Evolutionary conservation across 805 yeast species (phyloP), one percentile per base, ranked within the genome.

Genomic region (Wickerhamiella slavikovae): DNA sequence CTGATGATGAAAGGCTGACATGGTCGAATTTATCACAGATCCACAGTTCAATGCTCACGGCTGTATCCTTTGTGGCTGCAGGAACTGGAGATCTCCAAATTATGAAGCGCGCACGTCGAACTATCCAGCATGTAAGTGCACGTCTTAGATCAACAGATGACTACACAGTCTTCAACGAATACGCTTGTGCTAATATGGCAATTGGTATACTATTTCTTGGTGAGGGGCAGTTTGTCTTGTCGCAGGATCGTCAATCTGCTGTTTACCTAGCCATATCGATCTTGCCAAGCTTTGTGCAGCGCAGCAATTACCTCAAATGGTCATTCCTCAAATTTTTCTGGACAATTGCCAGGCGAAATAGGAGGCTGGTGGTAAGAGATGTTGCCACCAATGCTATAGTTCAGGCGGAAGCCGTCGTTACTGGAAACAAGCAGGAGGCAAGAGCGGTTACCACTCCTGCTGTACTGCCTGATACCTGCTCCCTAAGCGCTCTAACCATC

Each of bases 21-120:
- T 51, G 57, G 25, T 63, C 77, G 7, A 63, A 74, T 1, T 51
- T 59, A 14, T 63, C 62, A 20, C 55, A 71, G 19, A 17, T 28
- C n/a, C 68, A 71, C 28, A 69, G 69, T 37, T 54, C 73, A 1
- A 39, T 80, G 10, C 62, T 72, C 1, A 48, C 85, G 4, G 64
- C 89, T 6, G 48, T 66, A 5, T 65, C 94, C 0, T 57, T 79
- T 17, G 62, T 82, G 0, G 76, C 80, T 77, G 83, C 93, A 2
- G 93, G 94, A 1, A 68, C 82, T 11, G 96, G 98, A 1, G 94
- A 89, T 46, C 64, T 89, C 38, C 61, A 83, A 40, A 60, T 94
- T 30, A 55, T 79, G 10, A 18, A 10, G 21, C 21, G n/a, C n/a
- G n/a, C n/a, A n/a, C n/a, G n/a, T n/a, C n/a, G n/a, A n/a, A n/a